Percentiles rank a stretch among this genome's conserved stretches.
Evolutionary conservation across 129 eudicot genomes (phyloP).

Genomic region (Dittrichia graveolens): DNA sequence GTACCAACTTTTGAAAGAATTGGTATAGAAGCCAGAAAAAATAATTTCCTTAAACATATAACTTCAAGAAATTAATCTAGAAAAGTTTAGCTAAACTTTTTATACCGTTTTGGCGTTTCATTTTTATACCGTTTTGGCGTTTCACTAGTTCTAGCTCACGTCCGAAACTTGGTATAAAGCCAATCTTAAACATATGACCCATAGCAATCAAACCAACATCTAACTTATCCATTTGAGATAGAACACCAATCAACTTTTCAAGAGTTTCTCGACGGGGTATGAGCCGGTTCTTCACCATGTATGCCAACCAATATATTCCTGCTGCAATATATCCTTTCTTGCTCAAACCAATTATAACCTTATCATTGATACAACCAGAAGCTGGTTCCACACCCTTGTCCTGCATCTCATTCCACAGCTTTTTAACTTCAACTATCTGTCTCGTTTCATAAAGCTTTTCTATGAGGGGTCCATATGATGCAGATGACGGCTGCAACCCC

Average conservation of each 20-base stretch:
- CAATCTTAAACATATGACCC: slow-evolving; percentile 48
- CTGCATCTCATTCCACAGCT: slow-evolving; percentile 56
- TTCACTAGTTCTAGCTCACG: slow-evolving; percentile 25
- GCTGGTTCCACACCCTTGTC: slow-evolving; percentile 58
- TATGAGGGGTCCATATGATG: slow-evolving; percentile 53
- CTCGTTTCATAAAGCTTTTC: slow-evolving; percentile 52
- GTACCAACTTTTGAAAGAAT: slow-evolving; percentile 12
- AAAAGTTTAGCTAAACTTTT: slow-evolving; percentile 1
- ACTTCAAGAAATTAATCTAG: slow-evolving; percentile 1
- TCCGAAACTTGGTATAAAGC: slow-evolving; percentile 42
- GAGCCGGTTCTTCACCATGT: slow-evolving; percentile 43
- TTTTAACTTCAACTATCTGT: slow-evolving; percentile 46
- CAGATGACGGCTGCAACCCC: slow-evolving; percentile 55
- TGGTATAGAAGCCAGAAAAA: slow-evolving; percentile 13
- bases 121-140: too few relatives aligned
- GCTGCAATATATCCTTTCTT: slow-evolving; percentile 46
- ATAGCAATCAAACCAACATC: slow-evolving; percentile 52
- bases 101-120: neutral
- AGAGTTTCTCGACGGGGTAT: slow-evolving; percentile 43
- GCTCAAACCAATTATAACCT: slow-evolving; percentile 52
- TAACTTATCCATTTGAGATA: slow-evolving; percentile 41
- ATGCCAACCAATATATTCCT: slow-evolving; percentile 56
- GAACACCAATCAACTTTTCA: slow-evolving; percentile 43
- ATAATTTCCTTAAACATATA: neutral
- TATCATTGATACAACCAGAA: slow-evolving; percentile 34